These are phyloP conservation scores for Eucalyptus grandis DNA, from an alignment of 345 rosid species.

Conservation along the genomic window DNA sequence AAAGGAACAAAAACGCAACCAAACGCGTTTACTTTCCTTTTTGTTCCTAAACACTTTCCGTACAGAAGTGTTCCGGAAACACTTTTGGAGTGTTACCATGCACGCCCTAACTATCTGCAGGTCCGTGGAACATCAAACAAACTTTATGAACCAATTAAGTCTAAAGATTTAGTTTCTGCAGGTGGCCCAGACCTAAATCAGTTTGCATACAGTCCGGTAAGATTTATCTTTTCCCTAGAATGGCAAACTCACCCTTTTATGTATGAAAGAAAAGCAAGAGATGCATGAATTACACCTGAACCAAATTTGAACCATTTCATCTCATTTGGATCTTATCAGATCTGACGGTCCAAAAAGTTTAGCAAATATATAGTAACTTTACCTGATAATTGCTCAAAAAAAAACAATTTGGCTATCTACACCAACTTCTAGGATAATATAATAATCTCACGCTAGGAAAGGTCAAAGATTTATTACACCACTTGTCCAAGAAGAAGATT, in stretches of 20 bases:
- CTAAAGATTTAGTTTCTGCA: neutral
- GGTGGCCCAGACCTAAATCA: neutral
- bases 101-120: neutral
- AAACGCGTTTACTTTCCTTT: too few species aligned
- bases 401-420: neutral
- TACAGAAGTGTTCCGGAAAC: too few species aligned
- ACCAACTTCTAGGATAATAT: neutral
- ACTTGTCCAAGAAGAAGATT: neutral
- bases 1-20: too few species aligned
- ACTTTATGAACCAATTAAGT: neutral
- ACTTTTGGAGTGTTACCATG: too few species aligned
- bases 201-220: neutral
- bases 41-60: too few species aligned
- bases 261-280: neutral
- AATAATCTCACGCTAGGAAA: neutral
- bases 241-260: neutral
- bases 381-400: neutral
- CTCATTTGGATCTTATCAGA: neutral
- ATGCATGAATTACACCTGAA: neutral
- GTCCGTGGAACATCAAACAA: neutral
- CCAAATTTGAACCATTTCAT: neutral
- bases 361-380: neutral
- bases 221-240: neutral
- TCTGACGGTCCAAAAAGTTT: neutral
- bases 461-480: neutral